Evolutionary conservation across 371 early-diverging fungal species (phyloP).

Genomic region (Nematocida displodere): DNA sequence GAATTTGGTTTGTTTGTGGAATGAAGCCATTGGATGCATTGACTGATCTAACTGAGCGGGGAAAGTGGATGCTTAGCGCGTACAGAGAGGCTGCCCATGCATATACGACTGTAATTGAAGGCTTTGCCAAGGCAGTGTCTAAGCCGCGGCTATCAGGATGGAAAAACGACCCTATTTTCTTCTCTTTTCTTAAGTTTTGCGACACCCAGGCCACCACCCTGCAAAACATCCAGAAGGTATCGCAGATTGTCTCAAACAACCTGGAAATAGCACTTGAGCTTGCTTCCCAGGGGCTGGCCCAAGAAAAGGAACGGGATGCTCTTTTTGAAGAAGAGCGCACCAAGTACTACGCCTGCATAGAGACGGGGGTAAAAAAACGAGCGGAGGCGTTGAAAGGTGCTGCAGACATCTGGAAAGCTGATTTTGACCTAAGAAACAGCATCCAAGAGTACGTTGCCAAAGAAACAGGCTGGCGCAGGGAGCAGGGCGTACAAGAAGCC

Average conservation of each 20-base stretch:
- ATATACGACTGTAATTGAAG: not conserved
- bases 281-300: not conserved
- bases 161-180: slow-evolving; percentile 4
- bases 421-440: slow-evolving; percentile 24
- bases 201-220: slow-evolving; percentile 11
- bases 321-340: not conserved
- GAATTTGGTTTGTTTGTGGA: slow-evolving; percentile 5
- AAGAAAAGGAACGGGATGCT: not conserved
- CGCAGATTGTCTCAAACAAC: slow-evolving; percentile 1
- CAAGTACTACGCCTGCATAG: not conserved
- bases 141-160: not conserved
- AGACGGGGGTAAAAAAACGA: slow-evolving; percentile 3
- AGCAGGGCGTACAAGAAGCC: not conserved
- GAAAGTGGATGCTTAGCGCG: not conserved
- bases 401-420: slow-evolving; percentile 35
- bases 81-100: slow-evolving; percentile 19
- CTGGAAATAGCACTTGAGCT: not conserved
- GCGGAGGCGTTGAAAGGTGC: not conserved
- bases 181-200: slow-evolving; percentile 33
- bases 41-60: slow-evolving; percentile 1
- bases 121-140: slow-evolving; percentile 5
- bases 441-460: not conserved
- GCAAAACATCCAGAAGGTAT: slow-evolving; percentile 14
- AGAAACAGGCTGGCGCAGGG: not conserved
- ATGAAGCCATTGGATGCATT: slow-evolving; percentile 10